Conservation (phyloP, 2,329 filamentous ascomycete genomes). For the Pochonia chlamydosporia region DNA sequence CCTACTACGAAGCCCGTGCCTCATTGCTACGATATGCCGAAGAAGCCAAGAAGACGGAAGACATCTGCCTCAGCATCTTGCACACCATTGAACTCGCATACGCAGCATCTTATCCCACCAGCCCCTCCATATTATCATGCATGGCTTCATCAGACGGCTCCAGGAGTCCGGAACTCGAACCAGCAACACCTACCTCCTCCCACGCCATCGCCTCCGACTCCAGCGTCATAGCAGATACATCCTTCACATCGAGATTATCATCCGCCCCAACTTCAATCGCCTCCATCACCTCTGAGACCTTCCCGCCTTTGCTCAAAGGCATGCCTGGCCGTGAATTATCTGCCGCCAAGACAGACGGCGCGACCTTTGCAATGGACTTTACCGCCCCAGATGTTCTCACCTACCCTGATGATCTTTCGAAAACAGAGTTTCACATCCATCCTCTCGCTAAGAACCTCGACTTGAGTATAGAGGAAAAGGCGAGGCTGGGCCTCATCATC, state of each 20-base stretch:
- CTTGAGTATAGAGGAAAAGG: slow-evolving; percentile 21
- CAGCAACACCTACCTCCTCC: background rate
- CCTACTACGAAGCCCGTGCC: slow-evolving; percentile 22
- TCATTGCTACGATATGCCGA: slow-evolving; percentile 24
- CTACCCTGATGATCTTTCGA: slow-evolving; percentile 29
- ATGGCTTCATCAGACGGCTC: slow-evolving; percentile 9
- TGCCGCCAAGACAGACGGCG: slow-evolving; percentile 30
- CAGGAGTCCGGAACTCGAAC: slow-evolving; percentile 5
- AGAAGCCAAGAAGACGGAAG: slow-evolving; percentile 28
- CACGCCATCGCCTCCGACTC: slow-evolving; percentile 1
- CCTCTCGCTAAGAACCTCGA: slow-evolving; percentile 26
- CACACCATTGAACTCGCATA: slow-evolving; percentile 11
- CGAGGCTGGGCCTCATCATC: slow-evolving; percentile 26
- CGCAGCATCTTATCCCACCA: background rate
- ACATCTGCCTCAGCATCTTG: slow-evolving; percentile 20
- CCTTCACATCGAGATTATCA: slow-evolving; percentile 3
- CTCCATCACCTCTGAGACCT: slow-evolving; percentile 10
- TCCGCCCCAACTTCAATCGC: slow-evolving; percentile 4
- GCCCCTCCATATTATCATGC: slow-evolving; percentile 9
- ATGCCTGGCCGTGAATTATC: slow-evolving; percentile 34
- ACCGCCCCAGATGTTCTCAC: slow-evolving; percentile 22
- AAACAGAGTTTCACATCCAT: slow-evolving; percentile 28
- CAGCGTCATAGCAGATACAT: slow-evolving; percentile 3
- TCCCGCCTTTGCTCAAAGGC: slow-evolving; percentile 38
- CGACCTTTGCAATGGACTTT: slow-evolving; percentile 26